phyloP scores from a whole-genome alignment of 805 yeast genomes.

The Candida takata region DNA sequence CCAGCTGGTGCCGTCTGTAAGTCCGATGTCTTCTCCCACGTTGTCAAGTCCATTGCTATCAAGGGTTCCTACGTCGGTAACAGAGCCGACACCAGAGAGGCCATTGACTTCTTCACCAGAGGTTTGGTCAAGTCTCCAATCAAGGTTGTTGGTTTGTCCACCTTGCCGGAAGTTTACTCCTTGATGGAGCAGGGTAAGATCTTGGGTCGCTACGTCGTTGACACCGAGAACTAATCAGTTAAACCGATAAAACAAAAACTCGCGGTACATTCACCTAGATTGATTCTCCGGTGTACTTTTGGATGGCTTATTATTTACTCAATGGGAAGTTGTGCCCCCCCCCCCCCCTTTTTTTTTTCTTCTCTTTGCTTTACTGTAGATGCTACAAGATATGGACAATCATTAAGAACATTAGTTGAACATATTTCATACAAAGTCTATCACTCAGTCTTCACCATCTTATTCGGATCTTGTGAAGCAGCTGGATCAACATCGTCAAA shows the following conservation, averaged over 20 bases:
- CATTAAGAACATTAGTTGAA: background rate
- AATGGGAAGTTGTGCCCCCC: too few species aligned
- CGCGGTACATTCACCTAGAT: too few species aligned
- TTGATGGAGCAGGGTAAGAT: conserved; percentile 81
- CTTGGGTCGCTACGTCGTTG: conserved; percentile 85
- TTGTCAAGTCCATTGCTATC: conserved; percentile 63
- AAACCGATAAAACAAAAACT: conserved; percentile 26
- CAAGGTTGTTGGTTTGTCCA: conserved; percentile 68
- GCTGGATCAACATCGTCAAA: conserved; percentile 10
- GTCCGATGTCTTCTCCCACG: conserved; percentile 66
- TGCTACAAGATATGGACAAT: background rate
- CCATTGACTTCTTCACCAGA: conserved; percentile 64
- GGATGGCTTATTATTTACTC: background rate
- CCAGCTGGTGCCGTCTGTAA: conserved; percentile 74
- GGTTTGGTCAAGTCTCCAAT: conserved; percentile 70
- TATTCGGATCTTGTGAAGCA: conserved; percentile 1
- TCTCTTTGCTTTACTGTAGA: background rate
- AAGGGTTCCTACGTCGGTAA: conserved; percentile 85
- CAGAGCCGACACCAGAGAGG: conserved; percentile 82
- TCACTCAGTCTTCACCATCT: conserved; percentile 8
- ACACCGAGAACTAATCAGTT: conserved; percentile 70
- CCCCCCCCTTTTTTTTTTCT: too few species aligned
- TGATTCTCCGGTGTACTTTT: too few species aligned
- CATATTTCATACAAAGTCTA: background rate
- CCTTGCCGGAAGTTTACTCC: conserved; percentile 59